Evolutionary conservation across 176 grass and related monocot genomes (phyloP), one percentile per base, ranked within the genome.

Genomic region (Carex parvula): DNA sequence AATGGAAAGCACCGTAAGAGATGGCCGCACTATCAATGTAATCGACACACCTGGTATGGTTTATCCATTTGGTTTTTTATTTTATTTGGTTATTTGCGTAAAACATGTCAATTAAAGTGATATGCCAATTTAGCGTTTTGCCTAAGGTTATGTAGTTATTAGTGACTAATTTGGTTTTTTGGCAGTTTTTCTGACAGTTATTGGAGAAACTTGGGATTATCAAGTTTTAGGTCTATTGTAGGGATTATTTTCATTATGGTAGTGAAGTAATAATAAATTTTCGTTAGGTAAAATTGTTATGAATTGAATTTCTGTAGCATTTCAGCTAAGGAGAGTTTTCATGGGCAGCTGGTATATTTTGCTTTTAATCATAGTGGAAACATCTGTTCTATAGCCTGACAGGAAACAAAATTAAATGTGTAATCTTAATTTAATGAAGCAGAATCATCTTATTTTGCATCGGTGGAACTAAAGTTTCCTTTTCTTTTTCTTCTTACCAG

Each of bases 41-140:
- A 94, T 94, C 13, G 89, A 94, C 84, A 89, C 87, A 0, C 87
- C 92, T 2, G 89, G 91, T 89, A 83, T 79, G 20, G 37, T 66
- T 20, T 44, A 5, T 87, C 8, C 10, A 48, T 80, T 8, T 16
- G 21, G 4, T 79, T 48, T 48, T 42, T 33, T 2, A 2, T 73
- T 62, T 33, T 8, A 30, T 1, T 55, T 76, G 35, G 54, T 76
- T 55, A 76, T 76, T 24, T 54, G 22, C 2, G 4, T 48, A 75
- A 76, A 72, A 14, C n/a, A 56, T 16, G 3, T 17, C 6, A 8
- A 56, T 55, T 55, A 14, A 55, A 76, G 4, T 1, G 21, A 42
- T 71, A 71, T 71, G 9, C 7, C 16, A 44, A 11, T 71, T 71
- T 41, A 42, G 6, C 37, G 4, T 37, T 70, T 71, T 46, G n/a